These are phyloP conservation scores for Tricholoma furcatifolium DNA, from an alignment of 768 basidiomycete genomes.

Conservation along the genomic window DNA sequence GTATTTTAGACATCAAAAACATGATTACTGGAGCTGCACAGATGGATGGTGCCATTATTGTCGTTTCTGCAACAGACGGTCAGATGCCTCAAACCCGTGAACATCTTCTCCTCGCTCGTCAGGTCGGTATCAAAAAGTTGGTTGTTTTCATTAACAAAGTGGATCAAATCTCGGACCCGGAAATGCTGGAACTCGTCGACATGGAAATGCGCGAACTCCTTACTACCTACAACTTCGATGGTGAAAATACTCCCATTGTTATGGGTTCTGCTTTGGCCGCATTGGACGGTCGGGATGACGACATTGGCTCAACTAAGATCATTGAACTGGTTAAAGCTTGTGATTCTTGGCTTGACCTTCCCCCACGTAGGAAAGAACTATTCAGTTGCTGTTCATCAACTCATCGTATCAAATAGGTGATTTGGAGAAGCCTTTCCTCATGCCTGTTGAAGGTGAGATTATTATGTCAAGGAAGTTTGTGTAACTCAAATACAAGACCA, in stretches of 20 bases:
- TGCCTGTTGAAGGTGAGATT: slow-evolving; percentile 80
- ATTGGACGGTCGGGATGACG: slow-evolving; percentile 80
- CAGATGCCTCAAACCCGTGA: slow-evolving; percentile 99
- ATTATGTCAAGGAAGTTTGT: background rate
- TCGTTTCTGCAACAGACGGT: slow-evolving; percentile 97
- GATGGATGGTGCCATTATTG: slow-evolving; percentile 95
- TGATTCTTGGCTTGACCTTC: slow-evolving; percentile 94
- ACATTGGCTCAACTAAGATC: slow-evolving; percentile 81
- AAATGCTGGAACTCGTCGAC: slow-evolving; percentile 99
- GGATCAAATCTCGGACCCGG: slow-evolving; percentile 92
- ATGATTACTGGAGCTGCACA: slow-evolving; percentile 99
- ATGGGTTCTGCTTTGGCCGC: slow-evolving; percentile 98
- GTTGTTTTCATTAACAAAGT: slow-evolving; percentile 99
- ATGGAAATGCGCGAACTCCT: slow-evolving; percentile 99
- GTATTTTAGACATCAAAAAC: slow-evolving; percentile 80
- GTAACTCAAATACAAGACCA: slow-evolving; percentile 14
- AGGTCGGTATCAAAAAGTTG: slow-evolving; percentile 96
- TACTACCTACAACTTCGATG: slow-evolving; percentile 90
- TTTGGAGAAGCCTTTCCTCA: slow-evolving; percentile 96
- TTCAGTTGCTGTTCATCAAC: background rate
- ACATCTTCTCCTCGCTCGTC: slow-evolving; percentile 94
- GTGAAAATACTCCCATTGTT: slow-evolving; percentile 96
- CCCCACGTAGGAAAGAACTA: slow-evolving; percentile 60
- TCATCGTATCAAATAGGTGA: slow-evolving; percentile 57
- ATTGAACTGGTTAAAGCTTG: slow-evolving; percentile 80